Base-by-base conservation (phyloP, 108 stramenopile genomes). In the Skeletonema tropicum region DNA sequence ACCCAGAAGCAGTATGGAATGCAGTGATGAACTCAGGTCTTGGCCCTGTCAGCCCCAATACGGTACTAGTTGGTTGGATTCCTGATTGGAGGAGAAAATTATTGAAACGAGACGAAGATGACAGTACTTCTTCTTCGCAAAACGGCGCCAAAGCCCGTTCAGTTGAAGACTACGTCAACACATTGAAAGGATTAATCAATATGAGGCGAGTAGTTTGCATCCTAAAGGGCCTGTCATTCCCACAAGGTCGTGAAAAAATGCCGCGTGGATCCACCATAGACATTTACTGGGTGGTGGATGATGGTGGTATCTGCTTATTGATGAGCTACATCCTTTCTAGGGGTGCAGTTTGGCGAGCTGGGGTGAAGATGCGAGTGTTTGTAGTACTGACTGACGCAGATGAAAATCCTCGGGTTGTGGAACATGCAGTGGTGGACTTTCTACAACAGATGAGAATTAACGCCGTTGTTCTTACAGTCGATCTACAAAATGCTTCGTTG, bases 231-330 rank as follows among this genome's bases (percentile, higher is more conserved):
- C 62, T 59, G 31, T 21, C 57, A 5, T 79, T 74, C 59, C 77
- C 77, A 2, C 64, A 41, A 33, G 48, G 57, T 29, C 29, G 25
- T 25, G 57, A 45, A 13, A 26, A 70, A 10, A 31, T 48, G 12
- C 65, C 64, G 7, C 49, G 57, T 29, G 35, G 66, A 62, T 70
- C 63, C 26, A 85, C 85, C 23, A 89, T 94, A 36, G 93, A 94
- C 72, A 77, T 94, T 38, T 94, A 88, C 86, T 94, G 93, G 93
- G 74, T 92, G 35, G 84, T 88, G 19, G 74, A 87, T 64, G 91
- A 92, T 64, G 90, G 91, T 10, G 93, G 91, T n/a, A 80, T 92
- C 39, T 79, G 91, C 57, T 75, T 94, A 2, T 72, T 94, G 38
- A 72, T 92, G 9, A 91, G 91, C 13, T 91, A 77, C 66, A 80